Base-by-base conservation (phyloP, 2,329 filamentous ascomycete genomes). In the Ophiobolus disseminans region DNA sequence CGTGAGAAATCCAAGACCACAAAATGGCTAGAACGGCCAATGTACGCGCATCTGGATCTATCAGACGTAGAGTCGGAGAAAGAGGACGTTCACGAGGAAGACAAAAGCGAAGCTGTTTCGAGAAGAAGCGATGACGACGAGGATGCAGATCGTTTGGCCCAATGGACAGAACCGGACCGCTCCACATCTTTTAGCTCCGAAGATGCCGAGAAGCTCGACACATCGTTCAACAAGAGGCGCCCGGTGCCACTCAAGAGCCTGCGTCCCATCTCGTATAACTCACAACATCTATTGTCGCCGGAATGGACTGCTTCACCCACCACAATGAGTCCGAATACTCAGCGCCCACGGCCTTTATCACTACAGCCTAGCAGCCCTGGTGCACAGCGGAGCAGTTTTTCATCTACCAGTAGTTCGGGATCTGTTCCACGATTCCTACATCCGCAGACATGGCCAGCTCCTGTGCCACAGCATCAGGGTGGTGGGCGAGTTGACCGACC, bases 1-100 rank as follows among this genome's bases (percentile, higher is more conserved):
- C 57, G 62, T 13, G 60, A 63, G 43, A 62, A 55, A 23, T 65
- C 62, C 3, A 40, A 58, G 26, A 65, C 62, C 16, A 65, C 62
- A 50, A 56, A 55, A 65, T 65, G 62, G 62, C 36, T 65, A 20
- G 62, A 65, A 50, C 56, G 57, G 14, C 62, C 62, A 22, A 54
- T 63, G 49, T 62, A 65, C 31, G 55, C 55, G 26, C 55, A 60
- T 28, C 52, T 57, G 38, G 53, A 56, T 20, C 47, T 53, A 37
- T 59, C 59, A 22, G 40, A 59, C 22, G 40, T 53, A 28, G 55
- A 59, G 46, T 47, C 55, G 26, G 50, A 55, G 48, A 51, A 23
- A 23, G 46, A 23, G 37, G 28, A 39, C 19, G 28, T 40, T 10
- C 14, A 31, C 39, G 19, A 20, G 30, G 17, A 26, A n/a, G 30